Evolutionary conservation across 73 alveolate species (phyloP), one percentile per base, ranked within the genome.

Genomic region (Paramecium tetraurelia): DNA sequence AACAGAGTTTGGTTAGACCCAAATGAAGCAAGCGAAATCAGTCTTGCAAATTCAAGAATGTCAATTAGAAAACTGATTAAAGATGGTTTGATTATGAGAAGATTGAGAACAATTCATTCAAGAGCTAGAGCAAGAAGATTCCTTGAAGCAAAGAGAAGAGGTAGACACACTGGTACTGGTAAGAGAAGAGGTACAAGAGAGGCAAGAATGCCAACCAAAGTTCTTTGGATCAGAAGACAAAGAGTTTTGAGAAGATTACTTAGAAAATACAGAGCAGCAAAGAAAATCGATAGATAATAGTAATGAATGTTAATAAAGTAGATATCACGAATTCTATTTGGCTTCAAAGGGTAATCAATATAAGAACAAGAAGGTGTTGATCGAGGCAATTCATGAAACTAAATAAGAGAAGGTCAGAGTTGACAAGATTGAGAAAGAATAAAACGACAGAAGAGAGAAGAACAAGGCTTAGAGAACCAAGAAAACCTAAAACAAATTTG

Each of bases 161-260:
- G 83, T 59, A 96, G 99, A 96, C 99, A 98, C 96, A 93, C 96
- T 59, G 99, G 99, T 50, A 92, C 95, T 87, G 99, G 99, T 86
- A 98, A 97, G 94, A 97, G 99, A 95, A 93, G 95, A 96, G 99
- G 99, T 87, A 94, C 99, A 93, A 93, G 95, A 93, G 98, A 96
- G 95, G 99, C 99, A 59, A 96, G 99, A 92, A 98, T 98, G 99
- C 99, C 99, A 20, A 80, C 90, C 38, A 98, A 98, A 95, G 98
- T 97, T 86, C 94, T 97, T 77, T 97, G 99, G 98, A 97, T 98
- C 96, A 95, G 99, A 92, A 96, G 99, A 88, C 98, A 97, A 95
- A 96, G 99, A 92, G 99, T 98, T 48, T 96, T 98, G 93, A 97
- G 99, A 94, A 95, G 99, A 92, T 97, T 98, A 92, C 97, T 98